These are phyloP conservation scores for Phytophthora boehmeriae DNA, from an alignment of 352 stramenopile species.

Conservation along the genomic window DNA sequence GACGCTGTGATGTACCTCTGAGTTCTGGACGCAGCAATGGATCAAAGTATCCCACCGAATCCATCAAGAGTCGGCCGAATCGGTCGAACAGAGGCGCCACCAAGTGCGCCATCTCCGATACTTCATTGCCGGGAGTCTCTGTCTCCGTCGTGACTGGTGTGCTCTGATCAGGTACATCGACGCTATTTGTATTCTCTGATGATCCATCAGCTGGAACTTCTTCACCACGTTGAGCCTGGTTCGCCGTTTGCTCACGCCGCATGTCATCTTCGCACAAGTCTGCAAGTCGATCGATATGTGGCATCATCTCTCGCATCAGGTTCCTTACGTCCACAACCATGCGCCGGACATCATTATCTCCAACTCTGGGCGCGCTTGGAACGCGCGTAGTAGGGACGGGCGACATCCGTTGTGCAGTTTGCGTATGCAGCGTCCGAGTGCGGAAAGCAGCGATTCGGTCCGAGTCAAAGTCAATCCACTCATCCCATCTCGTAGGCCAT, in stretches of 20 bases:
- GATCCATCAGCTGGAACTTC: background rate
- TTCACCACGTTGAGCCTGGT: conserved; percentile 1
- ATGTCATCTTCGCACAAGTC: conserved; percentile 58
- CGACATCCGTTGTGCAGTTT: conserved; percentile 57
- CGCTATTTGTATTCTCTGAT: background rate
- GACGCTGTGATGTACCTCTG: conserved; percentile 39
- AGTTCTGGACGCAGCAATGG: conserved; percentile 65
- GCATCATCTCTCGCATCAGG: conserved; percentile 74
- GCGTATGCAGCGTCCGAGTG: conserved; percentile 85
- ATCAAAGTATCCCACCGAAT: conserved; percentile 68
- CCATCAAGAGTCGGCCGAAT: conserved; percentile 72
- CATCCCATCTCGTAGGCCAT: conserved; percentile 97
- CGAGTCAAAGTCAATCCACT: conserved; percentile 96
- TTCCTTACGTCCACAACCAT: conserved; percentile 67
- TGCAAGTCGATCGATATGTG: conserved; percentile 68
- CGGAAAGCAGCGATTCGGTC: conserved; percentile 95
- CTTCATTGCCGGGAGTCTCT: conserved; percentile 29
- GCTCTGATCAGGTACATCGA: background rate
- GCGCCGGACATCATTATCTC: conserved; percentile 44
- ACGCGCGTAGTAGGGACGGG: conserved; percentile 60
- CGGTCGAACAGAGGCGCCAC: conserved; percentile 82
- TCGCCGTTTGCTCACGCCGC: conserved; percentile 15
- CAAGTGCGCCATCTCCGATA: conserved; percentile 74
- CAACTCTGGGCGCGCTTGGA: conserved; percentile 55
- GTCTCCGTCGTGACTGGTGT: background rate